Evolutionary conservation across 371 early-diverging fungal species (phyloP).

Genomic region (Funneliformis caledonium): DNA sequence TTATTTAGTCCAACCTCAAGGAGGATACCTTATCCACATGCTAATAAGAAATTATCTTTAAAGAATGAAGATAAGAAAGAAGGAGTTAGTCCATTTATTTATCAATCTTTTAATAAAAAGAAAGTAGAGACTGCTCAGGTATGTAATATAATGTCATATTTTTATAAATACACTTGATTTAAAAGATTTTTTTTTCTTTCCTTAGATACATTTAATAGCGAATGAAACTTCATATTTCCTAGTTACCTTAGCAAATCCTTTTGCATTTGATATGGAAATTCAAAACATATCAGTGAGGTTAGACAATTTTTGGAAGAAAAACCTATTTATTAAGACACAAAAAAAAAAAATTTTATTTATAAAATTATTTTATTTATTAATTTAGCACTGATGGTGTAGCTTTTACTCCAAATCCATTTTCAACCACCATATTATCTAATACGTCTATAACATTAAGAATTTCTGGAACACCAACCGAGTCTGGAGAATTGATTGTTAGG

Average conservation of each 20-base stretch:
- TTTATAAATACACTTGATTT: neutral
- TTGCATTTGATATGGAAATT: conserved; percentile 79
- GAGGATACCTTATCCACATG: conserved; percentile 47
- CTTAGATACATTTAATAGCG: conserved; percentile 59
- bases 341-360: neutral
- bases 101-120: conserved; percentile 73
- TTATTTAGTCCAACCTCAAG: conserved; percentile 51
- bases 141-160: conserved; percentile 10
- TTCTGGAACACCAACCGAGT: conserved; percentile 63
- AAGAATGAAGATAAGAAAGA: conserved; percentile 31
- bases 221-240: conserved; percentile 73
- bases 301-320: neutral
- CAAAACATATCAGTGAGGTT: conserved; percentile 68
- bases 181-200: neutral
- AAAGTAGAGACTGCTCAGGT: conserved; percentile 48
- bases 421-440: conserved; percentile 72
- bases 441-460: conserved; percentile 62
- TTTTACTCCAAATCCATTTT: conserved; percentile 61
- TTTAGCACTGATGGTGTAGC: conserved; percentile 64
- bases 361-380: neutral
- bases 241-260: conserved; percentile 75
- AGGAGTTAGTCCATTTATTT: conserved; percentile 70
- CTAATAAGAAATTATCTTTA: conserved; percentile 8
- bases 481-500: conserved; percentile 65
- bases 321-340: neutral